Evolutionary conservation across 1,139 yeast species (phyloP), one percentile per base, ranked within the genome.

Genomic region (Pichia sp.): DNA sequence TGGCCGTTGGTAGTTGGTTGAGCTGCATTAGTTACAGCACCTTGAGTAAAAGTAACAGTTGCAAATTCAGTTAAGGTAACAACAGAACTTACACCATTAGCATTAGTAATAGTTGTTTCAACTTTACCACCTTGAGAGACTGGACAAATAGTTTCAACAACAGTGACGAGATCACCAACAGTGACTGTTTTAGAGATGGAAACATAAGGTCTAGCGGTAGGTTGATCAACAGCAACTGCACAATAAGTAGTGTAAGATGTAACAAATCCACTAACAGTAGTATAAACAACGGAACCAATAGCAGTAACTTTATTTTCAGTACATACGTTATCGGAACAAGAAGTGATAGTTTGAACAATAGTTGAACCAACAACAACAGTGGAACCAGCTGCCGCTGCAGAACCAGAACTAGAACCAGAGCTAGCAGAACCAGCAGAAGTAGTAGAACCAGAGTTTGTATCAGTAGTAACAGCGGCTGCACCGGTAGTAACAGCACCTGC

Each of bases 291-390:
- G 4, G 46, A 27, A 24, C 40, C 43, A 37, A 42, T 37, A 11
- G 42, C 43, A 23, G 48, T 35, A 20, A 35, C 23, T 10, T 45
- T 27, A 5, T 20, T 28, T 4, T 49, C 50, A 9, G 54, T 23
- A 43, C 62, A 58, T n/a, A 30, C 26, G 20, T 50, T 41, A 7
- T 41, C 53, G 12, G 58, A 48, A 41, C 58, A 56, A 7, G 51
- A 41, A 29, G 52, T 46, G 35, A 51, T 41, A 22, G 53, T 46
- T 27, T 46, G 28, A 24, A 49, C 39, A 22, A 35, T 40, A 25
- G 51, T 45, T 20, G 46, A 39, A 11, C 37, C 35, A 20, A 30
- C 23, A 22, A 35, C 16, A 27, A 30, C 45, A 16, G 40, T 23
- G 26, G 20, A 11, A 20, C 40, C 37, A 6, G 54, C 34, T 20